Percentiles rank a stretch among this genome's conserved stretches.
phyloP scores from a whole-genome alignment of 208 protist genomes.

The Polymyxa betae region DNA sequence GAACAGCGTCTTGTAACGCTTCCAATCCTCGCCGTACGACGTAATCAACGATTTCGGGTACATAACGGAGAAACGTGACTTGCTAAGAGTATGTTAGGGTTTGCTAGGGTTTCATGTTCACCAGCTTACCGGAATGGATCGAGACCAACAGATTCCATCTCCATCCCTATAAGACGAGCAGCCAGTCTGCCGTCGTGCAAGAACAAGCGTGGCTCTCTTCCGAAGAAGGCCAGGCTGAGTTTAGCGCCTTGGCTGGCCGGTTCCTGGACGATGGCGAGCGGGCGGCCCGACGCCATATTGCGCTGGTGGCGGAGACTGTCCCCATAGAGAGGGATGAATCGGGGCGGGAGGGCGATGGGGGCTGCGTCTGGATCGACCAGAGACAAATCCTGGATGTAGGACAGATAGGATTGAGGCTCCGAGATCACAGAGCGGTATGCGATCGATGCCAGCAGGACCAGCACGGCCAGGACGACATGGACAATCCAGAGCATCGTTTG shows the following conservation, averaged over 20 bases:
- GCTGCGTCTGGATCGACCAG: neutral
- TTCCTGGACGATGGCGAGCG: neutral
- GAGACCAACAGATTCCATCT: neutral
- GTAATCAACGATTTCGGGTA: neutral
- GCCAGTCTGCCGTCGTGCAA: neutral
- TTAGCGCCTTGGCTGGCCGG: neutral
- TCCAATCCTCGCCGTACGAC: neutral
- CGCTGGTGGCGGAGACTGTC: neutral
- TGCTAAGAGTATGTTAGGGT: no score
- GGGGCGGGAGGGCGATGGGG: neutral
- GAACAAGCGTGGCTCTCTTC: neutral
- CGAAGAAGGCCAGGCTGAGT: neutral
- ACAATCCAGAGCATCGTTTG: no score
- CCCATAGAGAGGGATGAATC: neutral
- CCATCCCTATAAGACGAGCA: neutral
- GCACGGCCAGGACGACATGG: no score
- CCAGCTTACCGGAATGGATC: neutral
- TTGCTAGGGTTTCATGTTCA: no score
- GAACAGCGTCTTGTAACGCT: neutral
- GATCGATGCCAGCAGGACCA: no score
- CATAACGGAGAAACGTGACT: neutral
- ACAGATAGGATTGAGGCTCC: neutral
- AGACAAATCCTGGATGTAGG: neutral
- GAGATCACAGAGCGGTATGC: neutral
- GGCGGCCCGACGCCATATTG: neutral